Conservation (phyloP, 1,284 basidiomycete genomes). For the Austroboletus niveus region DNA sequence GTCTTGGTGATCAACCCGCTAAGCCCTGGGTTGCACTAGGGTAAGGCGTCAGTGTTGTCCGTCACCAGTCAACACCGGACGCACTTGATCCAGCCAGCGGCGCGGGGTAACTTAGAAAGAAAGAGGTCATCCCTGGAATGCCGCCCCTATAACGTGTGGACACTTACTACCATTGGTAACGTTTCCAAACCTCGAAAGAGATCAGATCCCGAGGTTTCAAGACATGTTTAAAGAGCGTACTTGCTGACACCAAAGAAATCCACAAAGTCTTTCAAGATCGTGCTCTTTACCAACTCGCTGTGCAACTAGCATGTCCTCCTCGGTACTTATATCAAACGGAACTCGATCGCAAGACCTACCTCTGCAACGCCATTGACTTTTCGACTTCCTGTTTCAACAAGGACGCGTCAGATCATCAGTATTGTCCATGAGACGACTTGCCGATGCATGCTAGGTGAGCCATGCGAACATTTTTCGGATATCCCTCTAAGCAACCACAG, state of each 20-base stretch:
- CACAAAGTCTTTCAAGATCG: constrained; percentile 90
- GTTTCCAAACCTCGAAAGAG: constrained; percentile 59
- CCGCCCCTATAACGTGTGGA: constrained; percentile 14
- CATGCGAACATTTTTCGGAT: constrained; percentile 86
- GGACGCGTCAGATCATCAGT: background rate
- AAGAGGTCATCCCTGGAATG: constrained; percentile 8
- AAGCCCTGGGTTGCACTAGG: constrained; percentile 82
- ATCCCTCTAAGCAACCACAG: constrained; percentile 56
- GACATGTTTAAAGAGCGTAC: constrained; percentile 37
- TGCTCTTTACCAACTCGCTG: constrained; percentile 70
- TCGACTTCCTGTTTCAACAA: constrained; percentile 52
- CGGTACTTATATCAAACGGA: background rate
- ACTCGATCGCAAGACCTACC: constrained; percentile 37
- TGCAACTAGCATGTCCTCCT: constrained; percentile 49
- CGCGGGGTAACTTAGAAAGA: constrained; percentile 67
- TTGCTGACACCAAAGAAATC: constrained; percentile 80
- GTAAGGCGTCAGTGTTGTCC: constrained; percentile 4
- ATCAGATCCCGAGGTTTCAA: constrained; percentile 12
- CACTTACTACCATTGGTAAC: constrained; percentile 83
- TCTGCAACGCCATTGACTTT: constrained; percentile 97
- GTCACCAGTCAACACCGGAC: background rate
- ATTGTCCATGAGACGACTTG: constrained; percentile 26
- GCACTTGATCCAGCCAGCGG: constrained; percentile 82
- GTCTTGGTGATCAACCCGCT: constrained; percentile 81
- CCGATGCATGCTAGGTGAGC: constrained; percentile 79